Evolutionary conservation across 352 stramenopile genomes (phyloP), one percentile per base, ranked within the genome.

Genomic region (Albugo candida): DNA sequence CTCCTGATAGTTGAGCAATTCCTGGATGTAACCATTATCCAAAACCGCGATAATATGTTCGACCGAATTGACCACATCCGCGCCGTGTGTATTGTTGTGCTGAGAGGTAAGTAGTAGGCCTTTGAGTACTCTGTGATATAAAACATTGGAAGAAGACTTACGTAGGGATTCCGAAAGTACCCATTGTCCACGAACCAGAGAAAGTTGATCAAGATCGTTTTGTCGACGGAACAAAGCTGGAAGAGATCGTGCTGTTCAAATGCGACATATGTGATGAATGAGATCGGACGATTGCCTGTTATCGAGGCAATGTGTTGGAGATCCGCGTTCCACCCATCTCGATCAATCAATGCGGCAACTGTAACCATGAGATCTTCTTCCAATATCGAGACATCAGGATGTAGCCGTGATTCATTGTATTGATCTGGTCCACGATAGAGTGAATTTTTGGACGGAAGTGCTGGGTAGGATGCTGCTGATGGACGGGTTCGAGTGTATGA

Each of bases 161-260:
- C 75, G 27, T 88, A 88, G 19, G 75, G 75, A 45, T 87, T 87
- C 17, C 66, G 67, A 43, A 80, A 64, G 55, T 88, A 88, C 6
- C 75, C 75, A 41, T 79, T 74, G 52, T 88, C 75, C 37, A 88
- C 52, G 48, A 87, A 84, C 49, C 77, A 60, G 13, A 87, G 63
- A 37, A 85, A 85, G 41, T 85, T 88, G 24, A 68, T 64, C n/a
- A 88, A 56, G 5, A 71, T 68, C 41, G 69, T 70, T 50, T 82
- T 81, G 48, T 85, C 71, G n/a, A 85, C 53, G 2, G 64, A 64
- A 40, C 68, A 83, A 0, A 78, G 56, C 21, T 80, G 69, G 45
- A 84, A 85, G 1, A 85, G 60, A 48, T 88, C 84, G 52, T 85
- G 75, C 48, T 81, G 68, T 51, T 88, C 75, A 52, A 88, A 85